Conservation (phyloP, 352 stramenopile species). For the Pythium dissimile region DNA sequence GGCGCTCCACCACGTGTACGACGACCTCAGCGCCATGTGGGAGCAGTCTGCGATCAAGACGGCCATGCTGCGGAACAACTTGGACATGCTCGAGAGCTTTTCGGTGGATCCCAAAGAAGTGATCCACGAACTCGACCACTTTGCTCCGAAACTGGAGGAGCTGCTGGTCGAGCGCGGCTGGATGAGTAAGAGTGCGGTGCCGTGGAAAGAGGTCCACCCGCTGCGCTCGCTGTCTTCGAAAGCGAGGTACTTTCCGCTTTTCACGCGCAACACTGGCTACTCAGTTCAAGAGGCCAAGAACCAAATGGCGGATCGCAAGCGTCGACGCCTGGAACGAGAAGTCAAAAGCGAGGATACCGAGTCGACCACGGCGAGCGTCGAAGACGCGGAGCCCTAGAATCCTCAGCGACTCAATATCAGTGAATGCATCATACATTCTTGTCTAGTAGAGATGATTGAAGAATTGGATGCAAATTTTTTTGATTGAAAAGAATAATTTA, state of each 20-base stretch:
- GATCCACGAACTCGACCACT: constrained; percentile 71
- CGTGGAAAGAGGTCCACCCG: constrained; percentile 57
- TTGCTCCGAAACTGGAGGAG: constrained; percentile 66
- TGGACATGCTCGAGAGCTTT: constrained; percentile 58
- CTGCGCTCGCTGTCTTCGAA: constrained; percentile 55
- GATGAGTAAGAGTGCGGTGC: constrained; percentile 26
- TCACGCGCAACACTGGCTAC: constrained; percentile 64
- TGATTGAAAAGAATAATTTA: too few species aligned
- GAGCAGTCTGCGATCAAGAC: constrained; percentile 73
- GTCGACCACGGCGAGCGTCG: constrained; percentile 6
- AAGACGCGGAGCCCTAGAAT: constrained; percentile 2
- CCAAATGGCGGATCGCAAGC: constrained; percentile 72
- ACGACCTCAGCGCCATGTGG: constrained; percentile 83
- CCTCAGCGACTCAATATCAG: too few species aligned
- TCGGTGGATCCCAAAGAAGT: constrained; percentile 35
- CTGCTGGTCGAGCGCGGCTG: constrained; percentile 65
- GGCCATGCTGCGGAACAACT: constrained; percentile 66
- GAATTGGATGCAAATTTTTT: too few species aligned
- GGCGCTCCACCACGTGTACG: constrained; percentile 70
- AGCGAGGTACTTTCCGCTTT: constrained; percentile 56
- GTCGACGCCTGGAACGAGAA: constrained; percentile 37
- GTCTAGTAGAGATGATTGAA: too few species aligned
- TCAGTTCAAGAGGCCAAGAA: constrained; percentile 80
- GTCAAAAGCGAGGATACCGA: background rate
- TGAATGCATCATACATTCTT: too few species aligned